These are phyloP conservation scores for Mycena vulgaris DNA, from an alignment of 768 basidiomycete species.

Conservation along the genomic window DNA sequence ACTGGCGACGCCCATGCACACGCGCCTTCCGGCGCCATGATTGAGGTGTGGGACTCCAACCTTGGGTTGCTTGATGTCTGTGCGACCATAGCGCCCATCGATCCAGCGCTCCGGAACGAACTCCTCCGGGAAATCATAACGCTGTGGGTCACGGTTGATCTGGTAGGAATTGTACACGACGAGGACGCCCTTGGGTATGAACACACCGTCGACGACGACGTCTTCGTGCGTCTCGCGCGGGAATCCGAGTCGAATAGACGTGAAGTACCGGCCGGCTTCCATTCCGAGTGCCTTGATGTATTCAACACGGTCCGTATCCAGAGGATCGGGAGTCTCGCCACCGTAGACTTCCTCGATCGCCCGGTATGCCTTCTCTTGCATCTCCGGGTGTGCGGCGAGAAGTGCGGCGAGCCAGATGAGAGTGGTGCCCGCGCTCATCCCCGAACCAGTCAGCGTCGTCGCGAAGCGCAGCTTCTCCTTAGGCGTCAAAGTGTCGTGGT, in stretches of 20 bases:
- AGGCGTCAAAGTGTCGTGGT: constrained; percentile 10
- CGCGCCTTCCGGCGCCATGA: constrained; percentile 27
- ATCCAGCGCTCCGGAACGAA: constrained; percentile 33
- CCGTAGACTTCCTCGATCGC: constrained; percentile 31
- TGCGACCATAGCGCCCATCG: constrained; percentile 27
- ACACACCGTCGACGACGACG: constrained; percentile 23
- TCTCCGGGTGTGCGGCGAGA: constrained; percentile 29
- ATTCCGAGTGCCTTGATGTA: constrained; percentile 31
- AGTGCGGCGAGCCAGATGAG: constrained; percentile 18
- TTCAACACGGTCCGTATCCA: constrained; percentile 31
- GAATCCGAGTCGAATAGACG: constrained; percentile 28
- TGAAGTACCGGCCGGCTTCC: constrained; percentile 25
- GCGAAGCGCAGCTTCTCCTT: constrained; percentile 30
- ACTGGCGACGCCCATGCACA: constrained; percentile 32
- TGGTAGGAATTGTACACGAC: constrained; percentile 34
- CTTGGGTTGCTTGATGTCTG: constrained; percentile 26
- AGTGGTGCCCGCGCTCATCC: constrained; percentile 8
- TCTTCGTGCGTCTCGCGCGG: constrained; percentile 31
- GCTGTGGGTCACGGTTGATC: constrained; percentile 31
- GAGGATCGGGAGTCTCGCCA: constrained; percentile 13
- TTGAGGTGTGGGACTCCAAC: constrained; percentile 29
- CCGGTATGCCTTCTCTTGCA: constrained; percentile 26
- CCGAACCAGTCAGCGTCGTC: constrained; percentile 25
- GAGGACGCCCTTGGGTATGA: constrained; percentile 23
- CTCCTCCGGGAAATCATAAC: constrained; percentile 28